phyloP scores from a whole-genome alignment of 768 basidiomycete genomes.

The Candolleomyces efflorescens region DNA sequence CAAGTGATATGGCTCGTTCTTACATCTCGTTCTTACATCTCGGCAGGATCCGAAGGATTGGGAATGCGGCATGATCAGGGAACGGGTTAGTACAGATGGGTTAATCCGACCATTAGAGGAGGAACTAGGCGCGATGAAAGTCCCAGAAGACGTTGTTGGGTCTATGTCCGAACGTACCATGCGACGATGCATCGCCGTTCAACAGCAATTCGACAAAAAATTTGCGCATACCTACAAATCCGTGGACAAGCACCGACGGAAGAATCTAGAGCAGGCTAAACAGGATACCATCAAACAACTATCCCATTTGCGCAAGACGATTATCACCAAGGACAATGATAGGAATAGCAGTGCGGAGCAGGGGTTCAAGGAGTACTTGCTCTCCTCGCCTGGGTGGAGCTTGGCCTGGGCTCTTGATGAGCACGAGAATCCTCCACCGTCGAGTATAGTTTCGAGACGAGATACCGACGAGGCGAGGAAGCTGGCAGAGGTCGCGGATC shows the following conservation, averaged over 20 bases:
- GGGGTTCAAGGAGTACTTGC: constrained; percentile 31
- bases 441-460: constrained; percentile 84
- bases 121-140: constrained; percentile 60
- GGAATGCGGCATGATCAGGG: constrained; percentile 77
- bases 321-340: constrained; percentile 9
- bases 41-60: constrained; percentile 32
- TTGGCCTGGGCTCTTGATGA: constrained; percentile 87
- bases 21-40: no score
- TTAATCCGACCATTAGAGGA: constrained; percentile 69
- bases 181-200: constrained; percentile 70
- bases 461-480: constrained; percentile 79
- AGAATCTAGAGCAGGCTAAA: constrained; percentile 59
- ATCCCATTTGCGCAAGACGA: constrained; percentile 39
- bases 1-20: background rate
- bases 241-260: constrained; percentile 65
- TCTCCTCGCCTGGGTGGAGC: constrained; percentile 54
- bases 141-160: constrained; percentile 68
- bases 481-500: constrained; percentile 72
- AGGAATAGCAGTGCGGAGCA: constrained; percentile 11
- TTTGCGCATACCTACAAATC: constrained; percentile 51
- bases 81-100: constrained; percentile 81
- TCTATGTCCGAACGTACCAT: constrained; percentile 69
- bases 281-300: constrained; percentile 58
- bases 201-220: constrained; percentile 59
- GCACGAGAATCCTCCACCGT: constrained; percentile 82